These are phyloP conservation scores for Ophiostoma sp. DNA, from an alignment of 2,329 filamentous ascomycete genomes.

Conservation along the genomic window DNA sequence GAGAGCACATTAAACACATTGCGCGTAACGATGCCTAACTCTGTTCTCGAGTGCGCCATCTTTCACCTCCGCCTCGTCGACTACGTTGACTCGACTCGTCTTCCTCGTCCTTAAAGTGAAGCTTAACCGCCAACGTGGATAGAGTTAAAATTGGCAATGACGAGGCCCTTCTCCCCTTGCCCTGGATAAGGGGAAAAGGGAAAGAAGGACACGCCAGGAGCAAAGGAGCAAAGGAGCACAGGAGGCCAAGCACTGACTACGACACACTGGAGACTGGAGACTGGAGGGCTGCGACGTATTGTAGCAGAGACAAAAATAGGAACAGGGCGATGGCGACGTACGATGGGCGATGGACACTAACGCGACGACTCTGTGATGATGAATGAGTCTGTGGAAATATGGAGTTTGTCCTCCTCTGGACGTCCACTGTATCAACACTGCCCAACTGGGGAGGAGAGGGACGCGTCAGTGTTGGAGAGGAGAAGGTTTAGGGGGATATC, in stretches of 20 bases:
- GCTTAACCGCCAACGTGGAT: constrained; percentile 20
- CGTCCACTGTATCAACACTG: neutral
- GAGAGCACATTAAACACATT: neutral
- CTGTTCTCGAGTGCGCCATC: neutral
- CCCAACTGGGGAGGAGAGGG: neutral
- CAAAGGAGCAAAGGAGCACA: neutral
- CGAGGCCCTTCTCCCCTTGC: neutral
- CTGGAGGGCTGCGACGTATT: neutral
- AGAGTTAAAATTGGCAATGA: constrained; percentile 23
- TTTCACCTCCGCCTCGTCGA: neutral
- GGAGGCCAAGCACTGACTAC: neutral
- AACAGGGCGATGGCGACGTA: neutral
- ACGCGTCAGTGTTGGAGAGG: neutral
- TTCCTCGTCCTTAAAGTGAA: neutral
- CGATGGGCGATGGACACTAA: neutral
- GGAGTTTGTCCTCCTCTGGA: neutral
- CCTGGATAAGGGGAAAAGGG: neutral
- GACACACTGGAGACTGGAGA: neutral
- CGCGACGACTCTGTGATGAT: neutral
- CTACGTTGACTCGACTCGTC: neutral
- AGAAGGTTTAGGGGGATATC: neutral
- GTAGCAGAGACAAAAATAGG: neutral
- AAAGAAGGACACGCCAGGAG: neutral
- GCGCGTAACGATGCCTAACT: neutral
- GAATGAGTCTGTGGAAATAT: neutral